Percentiles rank a stretch among this genome's conserved stretches.
phyloP scores from a whole-genome alignment of 257 asterid species.

The Oldenlandia corymbosa region DNA sequence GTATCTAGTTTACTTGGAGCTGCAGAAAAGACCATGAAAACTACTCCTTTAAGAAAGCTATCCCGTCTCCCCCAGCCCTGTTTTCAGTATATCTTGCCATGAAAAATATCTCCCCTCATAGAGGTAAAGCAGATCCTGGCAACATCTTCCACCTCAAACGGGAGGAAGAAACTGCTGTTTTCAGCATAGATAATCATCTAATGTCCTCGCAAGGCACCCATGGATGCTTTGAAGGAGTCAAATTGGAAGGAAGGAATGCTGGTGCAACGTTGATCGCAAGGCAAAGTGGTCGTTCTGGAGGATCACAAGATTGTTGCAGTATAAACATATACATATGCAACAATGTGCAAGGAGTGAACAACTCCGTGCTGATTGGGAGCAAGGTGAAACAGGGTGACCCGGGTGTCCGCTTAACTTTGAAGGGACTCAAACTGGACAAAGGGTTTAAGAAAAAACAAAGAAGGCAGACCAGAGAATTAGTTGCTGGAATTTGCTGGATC shows the following conservation, averaged over 20 bases:
- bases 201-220: conserved; percentile 13
- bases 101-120: background rate
- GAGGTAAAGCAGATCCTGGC: too few relatives aligned
- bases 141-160: conserved; percentile 24
- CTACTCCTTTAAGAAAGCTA: conserved; percentile 7
- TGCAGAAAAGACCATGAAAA: conserved; percentile 18
- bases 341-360: conserved; percentile 64
- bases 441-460: conserved; percentile 29
- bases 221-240: conserved; percentile 23
- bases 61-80: background rate
- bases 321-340: conserved; percentile 56
- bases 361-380: conserved; percentile 66
- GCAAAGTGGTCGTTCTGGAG: background rate
- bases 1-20: conserved; percentile 56
- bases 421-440: conserved; percentile 52
- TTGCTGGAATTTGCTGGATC: conserved; percentile 12
- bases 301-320: conserved; percentile 5
- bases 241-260: conserved; percentile 23
- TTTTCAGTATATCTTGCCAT: background rate
- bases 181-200: background rate
- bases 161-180: conserved; percentile 10
- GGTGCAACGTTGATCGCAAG: conserved; percentile 18
- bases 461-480: conserved; percentile 27
- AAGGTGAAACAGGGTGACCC: conserved; percentile 59
- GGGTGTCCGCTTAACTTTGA: conserved; percentile 47